A percentile compares a stretch with the other conserved stretches of the same genome.
Evolutionary conservation across 2,329 filamentous ascomycete species (phyloP).

Genomic region (Xylariaceae sp.): DNA sequence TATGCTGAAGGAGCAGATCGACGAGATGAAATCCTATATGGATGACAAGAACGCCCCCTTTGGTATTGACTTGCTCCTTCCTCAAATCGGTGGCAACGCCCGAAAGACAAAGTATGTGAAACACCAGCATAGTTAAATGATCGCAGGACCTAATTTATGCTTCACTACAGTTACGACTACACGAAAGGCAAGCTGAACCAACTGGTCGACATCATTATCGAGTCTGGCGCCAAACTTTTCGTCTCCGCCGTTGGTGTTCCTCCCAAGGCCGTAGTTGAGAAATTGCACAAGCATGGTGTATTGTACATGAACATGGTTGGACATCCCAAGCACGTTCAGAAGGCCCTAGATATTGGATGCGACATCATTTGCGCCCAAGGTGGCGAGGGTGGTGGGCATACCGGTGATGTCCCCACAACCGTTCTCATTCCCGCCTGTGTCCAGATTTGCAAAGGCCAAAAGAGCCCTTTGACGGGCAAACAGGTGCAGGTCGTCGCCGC

Average conservation of each 20-base stretch:
- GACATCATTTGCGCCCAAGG: slow-evolving; percentile 99
- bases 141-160: slow-evolving; percentile 18
- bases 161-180: slow-evolving; percentile 80
- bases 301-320: slow-evolving; percentile 99
- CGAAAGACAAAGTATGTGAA: slow-evolving; percentile 78
- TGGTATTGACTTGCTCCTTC: slow-evolving; percentile 87
- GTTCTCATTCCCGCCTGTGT: slow-evolving; percentile 91
- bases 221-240: slow-evolving; percentile 86
- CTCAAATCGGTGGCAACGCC: slow-evolving; percentile 89
- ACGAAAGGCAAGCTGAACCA: slow-evolving; percentile 97
- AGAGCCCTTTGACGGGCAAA: slow-evolving; percentile 79
- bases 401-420: slow-evolving; percentile 86
- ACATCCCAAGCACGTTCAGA: slow-evolving; percentile 97
- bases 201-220: slow-evolving; percentile 87
- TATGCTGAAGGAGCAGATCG: slow-evolving; percentile 93
- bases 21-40: slow-evolving; percentile 85
- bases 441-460: slow-evolving; percentile 73
- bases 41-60: slow-evolving; percentile 91
- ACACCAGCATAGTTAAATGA: too few species aligned
- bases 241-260: slow-evolving; percentile 95
- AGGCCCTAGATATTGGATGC: slow-evolving; percentile 85
- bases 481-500: slow-evolving; percentile 91
- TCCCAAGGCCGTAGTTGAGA: slow-evolving; percentile 82
- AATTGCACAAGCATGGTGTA: slow-evolving; percentile 80
- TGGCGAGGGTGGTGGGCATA: slow-evolving; percentile 95